These are phyloP conservation scores for Apiospora arundinis DNA, from an alignment of 2,329 filamentous ascomycete genomes.

Conservation along the genomic window DNA sequence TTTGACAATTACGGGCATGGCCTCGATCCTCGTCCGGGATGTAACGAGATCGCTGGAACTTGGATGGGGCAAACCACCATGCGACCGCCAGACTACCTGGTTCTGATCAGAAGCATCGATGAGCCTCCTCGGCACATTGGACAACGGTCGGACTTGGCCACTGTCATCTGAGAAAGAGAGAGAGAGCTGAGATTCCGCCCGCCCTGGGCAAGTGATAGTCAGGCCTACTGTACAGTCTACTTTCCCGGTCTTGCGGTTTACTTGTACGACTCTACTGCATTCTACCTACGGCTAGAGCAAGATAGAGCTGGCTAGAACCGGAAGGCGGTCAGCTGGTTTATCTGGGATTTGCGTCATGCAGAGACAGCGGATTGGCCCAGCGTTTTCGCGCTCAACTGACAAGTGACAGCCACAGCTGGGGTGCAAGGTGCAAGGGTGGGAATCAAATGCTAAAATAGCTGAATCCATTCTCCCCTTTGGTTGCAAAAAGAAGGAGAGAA, in stretches of 20 bases:
- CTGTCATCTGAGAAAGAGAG: constrained; percentile 19
- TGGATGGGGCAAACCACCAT: constrained; percentile 1
- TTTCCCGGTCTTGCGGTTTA: neutral
- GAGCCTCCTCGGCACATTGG: constrained; percentile 10
- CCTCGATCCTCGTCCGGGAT: constrained; percentile 13
- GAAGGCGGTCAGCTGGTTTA: constrained; percentile 3
- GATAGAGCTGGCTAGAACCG: neutral
- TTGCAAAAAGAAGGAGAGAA: neutral
- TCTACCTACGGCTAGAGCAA: neutral
- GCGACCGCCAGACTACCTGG: neutral
- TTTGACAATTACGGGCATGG: constrained; percentile 8
- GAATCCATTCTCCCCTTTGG: neutral
- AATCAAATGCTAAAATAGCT: neutral
- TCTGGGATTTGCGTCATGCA: constrained; percentile 9
- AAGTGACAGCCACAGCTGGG: neutral
- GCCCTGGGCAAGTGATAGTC: constrained; percentile 2
- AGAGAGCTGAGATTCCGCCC: neutral
- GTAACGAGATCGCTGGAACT: constrained; percentile 14
- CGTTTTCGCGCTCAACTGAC: neutral
- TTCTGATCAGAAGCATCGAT: constrained; percentile 1
- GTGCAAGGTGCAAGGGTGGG: neutral
- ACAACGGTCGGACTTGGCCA: constrained; percentile 13
- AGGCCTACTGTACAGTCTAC: neutral
- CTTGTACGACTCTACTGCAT: neutral
- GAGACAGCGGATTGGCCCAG: neutral